phyloP scores from a whole-genome alignment of 192 early-diverging fungal species.

The Gigaspora rosea region DNA sequence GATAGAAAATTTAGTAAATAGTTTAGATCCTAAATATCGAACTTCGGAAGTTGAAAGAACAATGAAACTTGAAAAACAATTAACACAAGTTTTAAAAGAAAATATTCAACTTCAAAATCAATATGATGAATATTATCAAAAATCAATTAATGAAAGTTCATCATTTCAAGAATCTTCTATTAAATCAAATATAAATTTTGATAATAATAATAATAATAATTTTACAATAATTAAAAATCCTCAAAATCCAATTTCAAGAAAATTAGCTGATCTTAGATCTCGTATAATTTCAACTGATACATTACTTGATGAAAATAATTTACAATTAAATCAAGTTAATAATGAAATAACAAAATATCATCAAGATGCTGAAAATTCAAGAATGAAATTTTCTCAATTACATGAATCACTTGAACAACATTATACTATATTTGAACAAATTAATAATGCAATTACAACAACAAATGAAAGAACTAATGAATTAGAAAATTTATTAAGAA shows the following conservation, averaged over 20 bases:
- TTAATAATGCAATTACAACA: slow-evolving; percentile 37
- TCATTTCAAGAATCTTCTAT: slow-evolving; percentile 45
- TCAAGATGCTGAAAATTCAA: slow-evolving; percentile 34
- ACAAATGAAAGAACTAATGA: slow-evolving; percentile 47
- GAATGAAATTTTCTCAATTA: slow-evolving; percentile 33
- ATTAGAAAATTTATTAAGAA: slow-evolving; percentile 40
- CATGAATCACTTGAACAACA: slow-evolving; percentile 47
- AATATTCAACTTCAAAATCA: slow-evolving; percentile 39
- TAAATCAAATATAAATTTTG: slow-evolving; percentile 39
- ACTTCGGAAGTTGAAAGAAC: slow-evolving; percentile 46
- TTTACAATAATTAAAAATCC: slow-evolving; percentile 48
- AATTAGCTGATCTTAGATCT: slow-evolving; percentile 43
- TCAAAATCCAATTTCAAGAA: slow-evolving; percentile 44
- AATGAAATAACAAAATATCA: slow-evolving; percentile 43
- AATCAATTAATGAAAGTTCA: slow-evolving; percentile 44
- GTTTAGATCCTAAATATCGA: slow-evolving; percentile 37
- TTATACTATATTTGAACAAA: slow-evolving; percentile 44
- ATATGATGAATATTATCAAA: slow-evolving; percentile 47
- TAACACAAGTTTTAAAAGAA: slow-evolving; percentile 44
- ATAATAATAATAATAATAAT: slow-evolving; percentile 43
- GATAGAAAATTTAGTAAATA: slow-evolving; percentile 43
- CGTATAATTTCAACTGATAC: slow-evolving; percentile 46
- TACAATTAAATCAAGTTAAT: slow-evolving; percentile 35
- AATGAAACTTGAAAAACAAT: slow-evolving; percentile 44
- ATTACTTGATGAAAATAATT: slow-evolving; percentile 38